phyloP scores from a whole-genome alignment of 75 land plant species.

The Selaginella tamariscina region DNA sequence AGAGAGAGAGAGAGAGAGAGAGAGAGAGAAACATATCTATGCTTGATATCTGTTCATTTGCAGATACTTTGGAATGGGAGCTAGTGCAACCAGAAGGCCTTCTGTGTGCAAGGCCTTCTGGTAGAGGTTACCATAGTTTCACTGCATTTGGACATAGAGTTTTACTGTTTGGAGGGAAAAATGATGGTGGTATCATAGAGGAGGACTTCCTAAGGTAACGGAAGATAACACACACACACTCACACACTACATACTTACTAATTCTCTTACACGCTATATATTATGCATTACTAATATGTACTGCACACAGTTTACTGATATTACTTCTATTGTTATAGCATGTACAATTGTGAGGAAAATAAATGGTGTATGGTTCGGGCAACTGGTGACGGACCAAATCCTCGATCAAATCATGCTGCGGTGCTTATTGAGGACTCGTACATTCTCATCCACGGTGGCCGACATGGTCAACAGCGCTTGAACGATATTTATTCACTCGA shows the following conservation, averaged over 20 bases:
- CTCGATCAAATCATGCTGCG: constrained; percentile 44
- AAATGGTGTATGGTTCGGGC: constrained; percentile 23
- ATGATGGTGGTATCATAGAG: constrained; percentile 29
- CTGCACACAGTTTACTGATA: constrained; percentile 3
- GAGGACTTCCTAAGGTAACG: constrained; percentile 14
- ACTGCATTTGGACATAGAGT: constrained; percentile 22
- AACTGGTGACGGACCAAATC: constrained; percentile 24
- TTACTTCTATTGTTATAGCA: constrained; percentile 12
- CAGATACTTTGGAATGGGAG: constrained; percentile 35
- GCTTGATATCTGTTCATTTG: not conserved
- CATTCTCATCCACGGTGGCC: constrained; percentile 34
- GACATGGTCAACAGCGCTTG: constrained; percentile 34
- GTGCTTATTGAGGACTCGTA: constrained; percentile 14
- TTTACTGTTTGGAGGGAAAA: constrained; percentile 37
- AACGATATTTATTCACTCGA: constrained; percentile 20
- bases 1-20: not conserved
- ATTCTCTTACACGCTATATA: not conserved
- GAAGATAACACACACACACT: not conserved
- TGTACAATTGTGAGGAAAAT: constrained; percentile 22
- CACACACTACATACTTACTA: too few species aligned
- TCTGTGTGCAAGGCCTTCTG: constrained; percentile 21
- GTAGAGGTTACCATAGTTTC: constrained; percentile 41
- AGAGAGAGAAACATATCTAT: not conserved
- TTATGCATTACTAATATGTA: not conserved
- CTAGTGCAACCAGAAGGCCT: constrained; percentile 25